These are phyloP conservation scores for Linanthus parryae DNA, from an alignment of 148 eudicot species.

Conservation along the genomic window DNA sequence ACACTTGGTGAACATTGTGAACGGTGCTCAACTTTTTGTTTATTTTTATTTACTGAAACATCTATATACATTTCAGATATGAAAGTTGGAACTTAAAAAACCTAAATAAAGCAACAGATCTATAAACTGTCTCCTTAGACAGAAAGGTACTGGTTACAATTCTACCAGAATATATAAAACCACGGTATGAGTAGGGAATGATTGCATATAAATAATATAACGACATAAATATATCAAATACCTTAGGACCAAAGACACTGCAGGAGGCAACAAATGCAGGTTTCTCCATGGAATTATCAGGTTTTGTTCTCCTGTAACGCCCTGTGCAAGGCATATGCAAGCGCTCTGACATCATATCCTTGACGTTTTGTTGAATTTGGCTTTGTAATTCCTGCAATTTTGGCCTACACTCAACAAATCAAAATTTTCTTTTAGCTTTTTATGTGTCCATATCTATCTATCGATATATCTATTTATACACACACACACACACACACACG, in stretches of 20 bases:
- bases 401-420: conserved; percentile 45
- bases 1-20: no score
- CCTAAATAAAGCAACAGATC: background rate
- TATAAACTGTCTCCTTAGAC: background rate
- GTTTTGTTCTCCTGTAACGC: conserved; percentile 17
- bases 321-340: conserved; percentile 42
- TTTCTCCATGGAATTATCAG: conserved; percentile 23
- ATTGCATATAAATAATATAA: background rate
- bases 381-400: conserved; percentile 50
- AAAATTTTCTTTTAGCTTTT: background rate
- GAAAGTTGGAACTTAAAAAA: no score
- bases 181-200: background rate
- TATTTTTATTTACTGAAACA: no score
- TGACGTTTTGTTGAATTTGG: conserved; percentile 68
- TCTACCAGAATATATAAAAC: background rate
- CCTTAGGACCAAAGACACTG: conserved; percentile 86
- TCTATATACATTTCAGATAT: no score
- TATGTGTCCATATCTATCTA: background rate
- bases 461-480: background rate
- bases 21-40: no score
- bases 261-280: conserved; percentile 76
- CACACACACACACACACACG: background rate
- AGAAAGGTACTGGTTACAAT: background rate
- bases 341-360: conserved; percentile 62
- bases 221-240: no score